Conservation (phyloP, 257 asterid genomes). For the Osmanthus fragrans region DNA sequence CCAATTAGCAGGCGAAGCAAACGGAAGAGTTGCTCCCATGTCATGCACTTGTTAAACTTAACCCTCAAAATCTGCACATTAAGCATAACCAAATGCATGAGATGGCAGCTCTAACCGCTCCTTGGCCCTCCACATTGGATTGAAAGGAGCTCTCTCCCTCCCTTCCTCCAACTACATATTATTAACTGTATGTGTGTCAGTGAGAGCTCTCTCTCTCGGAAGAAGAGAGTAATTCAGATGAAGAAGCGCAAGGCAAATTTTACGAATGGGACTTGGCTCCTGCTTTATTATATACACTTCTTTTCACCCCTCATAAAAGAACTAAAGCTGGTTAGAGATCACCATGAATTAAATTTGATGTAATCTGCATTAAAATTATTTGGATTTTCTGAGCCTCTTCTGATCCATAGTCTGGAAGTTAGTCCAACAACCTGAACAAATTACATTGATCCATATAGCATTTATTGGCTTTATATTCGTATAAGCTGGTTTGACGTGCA, state of each 20-base stretch:
- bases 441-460: neutral
- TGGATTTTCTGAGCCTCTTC: neutral
- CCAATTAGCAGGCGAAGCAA: slow-evolving; percentile 29
- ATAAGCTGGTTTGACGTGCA: neutral
- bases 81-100: slow-evolving; percentile 43
- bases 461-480: neutral
- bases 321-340: neutral
- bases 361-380: neutral
- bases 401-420: neutral
- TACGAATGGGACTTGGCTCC: neutral
- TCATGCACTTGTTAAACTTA: slow-evolving; percentile 33
- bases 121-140: slow-evolving; percentile 36
- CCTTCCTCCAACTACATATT: neutral
- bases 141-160: slow-evolving; percentile 36
- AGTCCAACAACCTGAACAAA: neutral
- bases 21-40: slow-evolving; percentile 39
- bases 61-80: neutral
- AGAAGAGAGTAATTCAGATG: neutral
- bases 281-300: neutral
- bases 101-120: slow-evolving; percentile 40
- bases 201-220: neutral
- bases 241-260: neutral
- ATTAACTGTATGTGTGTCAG: neutral
- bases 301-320: neutral
- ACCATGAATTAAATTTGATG: neutral